Base-by-base conservation (phyloP, 1,284 basidiomycete genomes). In the Moniliophthora roreri region DNA sequence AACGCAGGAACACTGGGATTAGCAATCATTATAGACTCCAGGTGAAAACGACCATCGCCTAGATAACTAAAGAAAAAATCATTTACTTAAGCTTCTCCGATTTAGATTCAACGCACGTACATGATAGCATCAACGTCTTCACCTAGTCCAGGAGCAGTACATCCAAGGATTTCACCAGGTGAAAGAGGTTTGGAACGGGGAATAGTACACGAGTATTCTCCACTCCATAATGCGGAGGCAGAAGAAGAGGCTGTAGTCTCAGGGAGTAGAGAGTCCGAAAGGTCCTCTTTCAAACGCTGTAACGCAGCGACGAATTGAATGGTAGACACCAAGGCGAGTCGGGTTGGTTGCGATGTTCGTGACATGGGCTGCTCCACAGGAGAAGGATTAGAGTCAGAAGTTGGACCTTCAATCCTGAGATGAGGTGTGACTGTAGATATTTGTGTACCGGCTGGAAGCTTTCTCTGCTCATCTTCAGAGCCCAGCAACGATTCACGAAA, bases 11-110 rank as follows among this genome's bases (percentile, higher is more conserved):
- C 82, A n/a, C 80, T 73, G 0, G 97, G 97, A 69, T 99, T 99
- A 26, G 94, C 94, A 56, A 99, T 98, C 97, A 99, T 99, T 68
- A 98, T 95, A 11, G 92, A 91, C 70, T 99, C 97, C 15, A 99
- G 81, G 67, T 99, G 97, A 75, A 99, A 99, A 11, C 97, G 87
- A 16, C 97, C 97, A 65, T 99, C 97, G 20, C 97, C 97, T 26
- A 99, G 83, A 69, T 99, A 99, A 62, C 93, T 95, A 63, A 16
- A 49, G n/a, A 40, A 28, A 49, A 26, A 51, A 44, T 40, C n/a
- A n/a, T 44, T 52, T 26, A 48, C 37, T 36, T 21, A 41, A 35
- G 24, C 32, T 45, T 49, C 6, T 47, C 24, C n/a, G 34, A 50
- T n/a, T n/a, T n/a, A 36, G 34, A 53, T 50, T 52, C 21, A 52